These are phyloP conservation scores for Penicillium roqueforti DNA, from an alignment of 495 filamentous ascomycete genomes.

Conservation along the genomic window DNA sequence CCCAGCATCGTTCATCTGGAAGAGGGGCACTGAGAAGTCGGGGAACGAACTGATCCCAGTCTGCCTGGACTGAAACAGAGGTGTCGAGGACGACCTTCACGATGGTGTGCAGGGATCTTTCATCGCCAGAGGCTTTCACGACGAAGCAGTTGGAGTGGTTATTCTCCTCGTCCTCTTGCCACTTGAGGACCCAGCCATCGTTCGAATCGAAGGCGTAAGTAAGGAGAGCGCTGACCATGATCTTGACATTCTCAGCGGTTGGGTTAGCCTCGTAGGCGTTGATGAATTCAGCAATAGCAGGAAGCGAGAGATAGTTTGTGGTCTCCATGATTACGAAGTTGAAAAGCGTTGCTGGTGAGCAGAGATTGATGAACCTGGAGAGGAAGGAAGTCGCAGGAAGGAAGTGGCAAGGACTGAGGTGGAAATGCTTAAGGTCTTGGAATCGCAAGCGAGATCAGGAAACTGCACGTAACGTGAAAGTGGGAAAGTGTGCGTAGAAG, in stretches of 20 bases:
- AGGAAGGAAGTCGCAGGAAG: not conserved
- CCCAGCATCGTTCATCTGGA: conserved; percentile 1
- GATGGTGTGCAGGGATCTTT: not conserved
- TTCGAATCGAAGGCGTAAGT: not conserved
- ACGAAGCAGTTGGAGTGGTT: not conserved
- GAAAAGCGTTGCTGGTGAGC: not conserved
- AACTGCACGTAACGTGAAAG: not conserved
- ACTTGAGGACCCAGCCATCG: not conserved
- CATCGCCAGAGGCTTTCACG: not conserved
- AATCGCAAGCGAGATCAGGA: not conserved
- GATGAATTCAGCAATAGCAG: not conserved
- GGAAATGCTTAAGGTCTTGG: too few species aligned
- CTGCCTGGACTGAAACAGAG: not conserved
- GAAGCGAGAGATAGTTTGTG: not conserved
- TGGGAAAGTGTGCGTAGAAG: too few species aligned
- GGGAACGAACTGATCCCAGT: not conserved
- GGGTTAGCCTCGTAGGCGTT: not conserved
- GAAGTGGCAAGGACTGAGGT: too few species aligned
- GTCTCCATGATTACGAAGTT: not conserved
- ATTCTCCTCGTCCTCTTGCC: not conserved
- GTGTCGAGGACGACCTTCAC: not conserved
- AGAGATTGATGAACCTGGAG: not conserved
- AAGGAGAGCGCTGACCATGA: not conserved
- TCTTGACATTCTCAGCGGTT: not conserved
- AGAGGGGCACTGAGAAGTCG: not conserved